Evolutionary conservation across 2,329 filamentous ascomycete genomes (phyloP).

Genomic region (Paecilomyces sp.): DNA sequence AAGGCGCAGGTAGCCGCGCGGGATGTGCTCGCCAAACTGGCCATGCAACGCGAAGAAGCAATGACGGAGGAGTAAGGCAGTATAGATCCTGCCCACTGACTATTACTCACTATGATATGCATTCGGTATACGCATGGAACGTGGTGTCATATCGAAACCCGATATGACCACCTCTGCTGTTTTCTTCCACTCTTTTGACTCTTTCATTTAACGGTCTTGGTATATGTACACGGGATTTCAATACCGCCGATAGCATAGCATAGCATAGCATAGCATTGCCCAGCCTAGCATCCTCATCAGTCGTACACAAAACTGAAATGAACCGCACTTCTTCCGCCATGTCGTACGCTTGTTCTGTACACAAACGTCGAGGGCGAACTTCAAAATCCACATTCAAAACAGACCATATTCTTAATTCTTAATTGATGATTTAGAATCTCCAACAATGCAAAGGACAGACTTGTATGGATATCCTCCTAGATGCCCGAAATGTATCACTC

Average conservation of each 20-base stretch:
- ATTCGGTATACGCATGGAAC: not conserved
- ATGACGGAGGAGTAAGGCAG: conserved; percentile 22
- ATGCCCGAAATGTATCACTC: too few species aligned
- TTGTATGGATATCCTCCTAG: too few species aligned
- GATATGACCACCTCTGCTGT: not conserved
- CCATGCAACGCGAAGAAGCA: conserved; percentile 33
- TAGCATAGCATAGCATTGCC: not conserved
- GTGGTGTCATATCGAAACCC: not conserved
- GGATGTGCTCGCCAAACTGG: conserved; percentile 26
- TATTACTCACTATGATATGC: not conserved
- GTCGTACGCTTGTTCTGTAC: not conserved
- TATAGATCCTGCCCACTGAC: too few species aligned
- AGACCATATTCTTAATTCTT: too few species aligned
- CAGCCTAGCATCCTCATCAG: not conserved
- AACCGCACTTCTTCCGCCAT: not conserved
- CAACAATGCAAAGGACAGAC: too few species aligned
- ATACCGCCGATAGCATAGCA: not conserved
- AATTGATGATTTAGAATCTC: too few species aligned
- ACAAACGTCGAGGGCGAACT: not conserved
- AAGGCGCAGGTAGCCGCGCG: conserved; percentile 27
- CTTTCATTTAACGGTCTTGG: not conserved
- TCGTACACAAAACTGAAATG: not conserved
- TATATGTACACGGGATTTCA: not conserved
- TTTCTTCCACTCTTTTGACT: not conserved
- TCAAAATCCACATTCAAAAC: not conserved